Conservation (phyloP, 2,329 filamentous ascomycete genomes). For the Colletotrichum liaoningense region DNA sequence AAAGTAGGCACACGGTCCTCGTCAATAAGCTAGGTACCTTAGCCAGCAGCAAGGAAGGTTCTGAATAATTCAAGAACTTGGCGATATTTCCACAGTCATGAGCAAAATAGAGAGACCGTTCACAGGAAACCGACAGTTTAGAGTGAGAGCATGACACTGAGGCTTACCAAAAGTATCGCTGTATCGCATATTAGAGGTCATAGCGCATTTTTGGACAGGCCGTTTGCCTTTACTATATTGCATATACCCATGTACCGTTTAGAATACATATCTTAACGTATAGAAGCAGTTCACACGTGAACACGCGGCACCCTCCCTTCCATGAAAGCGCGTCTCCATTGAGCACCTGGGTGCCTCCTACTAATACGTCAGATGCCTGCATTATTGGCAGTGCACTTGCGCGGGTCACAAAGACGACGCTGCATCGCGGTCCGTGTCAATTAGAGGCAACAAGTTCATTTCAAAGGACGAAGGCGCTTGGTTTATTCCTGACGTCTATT, state of each 20-base stretch:
- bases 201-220: neutral
- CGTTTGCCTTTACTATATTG: neutral
- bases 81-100: fast-evolving
- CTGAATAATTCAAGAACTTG: neutral
- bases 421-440: neutral
- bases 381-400: neutral
- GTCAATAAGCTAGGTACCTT: neutral
- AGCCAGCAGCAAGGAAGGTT: neutral
- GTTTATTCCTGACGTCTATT: neutral
- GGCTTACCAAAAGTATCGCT: neutral
- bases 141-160: neutral
- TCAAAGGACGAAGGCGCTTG: neutral
- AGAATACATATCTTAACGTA: neutral
- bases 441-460: neutral
- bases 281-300: neutral
- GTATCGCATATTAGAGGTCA: neutral
- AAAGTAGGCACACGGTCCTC: neutral
- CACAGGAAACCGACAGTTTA: neutral
- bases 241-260: neutral
- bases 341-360: neutral
- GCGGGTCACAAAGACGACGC: neutral
- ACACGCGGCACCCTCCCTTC: neutral
- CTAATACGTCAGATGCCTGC: neutral
- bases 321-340: neutral
- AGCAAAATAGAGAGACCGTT: neutral